phyloP scores from a whole-genome alignment of 2,329 filamentous ascomycete genomes.

The Ceratocystis colombiana region DNA sequence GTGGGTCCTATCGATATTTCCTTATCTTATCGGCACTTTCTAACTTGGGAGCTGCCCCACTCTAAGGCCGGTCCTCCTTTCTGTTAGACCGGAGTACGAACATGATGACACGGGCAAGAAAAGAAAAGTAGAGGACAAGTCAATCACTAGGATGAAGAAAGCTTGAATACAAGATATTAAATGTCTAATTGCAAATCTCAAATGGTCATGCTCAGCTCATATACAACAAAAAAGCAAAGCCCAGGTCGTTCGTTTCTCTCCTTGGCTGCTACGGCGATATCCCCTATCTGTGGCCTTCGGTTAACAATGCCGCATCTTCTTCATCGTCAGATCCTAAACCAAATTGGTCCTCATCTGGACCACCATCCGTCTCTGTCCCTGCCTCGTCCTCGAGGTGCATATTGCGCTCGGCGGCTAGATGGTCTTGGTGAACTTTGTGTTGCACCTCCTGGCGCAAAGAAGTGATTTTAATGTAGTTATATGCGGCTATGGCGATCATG shows the following conservation, averaged over 20 bases:
- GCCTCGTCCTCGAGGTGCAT: slow-evolving; percentile 85
- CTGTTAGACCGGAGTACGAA: not conserved
- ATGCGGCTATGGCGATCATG: slow-evolving; percentile 72
- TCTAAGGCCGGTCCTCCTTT: not conserved
- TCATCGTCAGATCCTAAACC: slow-evolving; percentile 56
- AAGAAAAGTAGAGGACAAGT: no score
- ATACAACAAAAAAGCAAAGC: slow-evolving; percentile 5
- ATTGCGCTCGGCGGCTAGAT: slow-evolving; percentile 55
- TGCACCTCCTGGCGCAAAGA: slow-evolving; percentile 76
- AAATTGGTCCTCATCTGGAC: slow-evolving; percentile 69
- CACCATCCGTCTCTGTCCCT: not conserved
- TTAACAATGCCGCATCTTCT: slow-evolving; percentile 23
- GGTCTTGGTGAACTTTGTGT: slow-evolving; percentile 39
- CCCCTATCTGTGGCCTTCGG: not conserved
- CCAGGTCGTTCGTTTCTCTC: not conserved
- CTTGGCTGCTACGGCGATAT: not conserved
- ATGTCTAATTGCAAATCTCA: slow-evolving; percentile 5
- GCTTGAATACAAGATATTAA: not conserved
- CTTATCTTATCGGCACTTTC: slow-evolving; percentile 13
- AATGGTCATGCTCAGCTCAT: slow-evolving; percentile 10
- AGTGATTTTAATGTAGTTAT: slow-evolving; percentile 89
- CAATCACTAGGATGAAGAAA: no score
- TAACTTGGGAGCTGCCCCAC: not conserved
- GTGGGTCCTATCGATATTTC: not conserved
- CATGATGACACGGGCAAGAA: no score